phyloP scores from a whole-genome alignment of 2,329 filamentous ascomycete genomes.

The Colletotrichum cuscutae region DNA sequence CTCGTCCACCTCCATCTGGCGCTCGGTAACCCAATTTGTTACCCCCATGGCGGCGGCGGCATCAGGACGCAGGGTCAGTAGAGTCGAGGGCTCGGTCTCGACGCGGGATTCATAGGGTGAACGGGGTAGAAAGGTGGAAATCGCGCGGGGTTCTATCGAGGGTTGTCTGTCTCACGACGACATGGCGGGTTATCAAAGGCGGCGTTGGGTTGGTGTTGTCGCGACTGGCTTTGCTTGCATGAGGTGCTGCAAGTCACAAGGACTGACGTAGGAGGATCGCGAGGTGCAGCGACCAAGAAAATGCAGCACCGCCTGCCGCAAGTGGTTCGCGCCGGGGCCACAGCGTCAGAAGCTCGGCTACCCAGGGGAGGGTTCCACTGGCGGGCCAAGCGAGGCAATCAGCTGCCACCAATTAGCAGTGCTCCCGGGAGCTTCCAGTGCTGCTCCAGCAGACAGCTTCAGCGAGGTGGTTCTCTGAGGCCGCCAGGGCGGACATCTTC shows the following conservation, averaged over 20 bases:
- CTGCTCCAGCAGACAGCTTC: conserved; percentile 22
- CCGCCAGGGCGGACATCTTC: conserved; percentile 22
- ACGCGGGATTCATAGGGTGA: conserved; percentile 35
- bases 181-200: conserved; percentile 20
- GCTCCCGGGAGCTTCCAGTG: conserved; percentile 24
- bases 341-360: conserved; percentile 35
- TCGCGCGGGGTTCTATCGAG: conserved; percentile 2
- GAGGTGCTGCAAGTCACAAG: conserved; percentile 25
- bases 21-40: conserved; percentile 61
- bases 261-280: conserved; percentile 35
- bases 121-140: background rate
- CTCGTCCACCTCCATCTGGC: conserved; percentile 76
- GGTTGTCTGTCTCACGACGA: conserved; percentile 15
- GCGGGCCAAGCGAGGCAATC: conserved; percentile 34
- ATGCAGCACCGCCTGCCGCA: conserved; percentile 33
- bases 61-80: conserved; percentile 35
- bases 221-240: conserved; percentile 30
- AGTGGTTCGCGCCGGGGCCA: conserved; percentile 34
- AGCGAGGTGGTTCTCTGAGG: background rate
- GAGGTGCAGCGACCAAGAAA: conserved; percentile 34
- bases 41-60: conserved; percentile 50
- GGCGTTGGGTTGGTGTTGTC: conserved; percentile 17
- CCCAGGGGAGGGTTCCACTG: conserved; percentile 21
- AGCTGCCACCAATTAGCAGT: conserved; percentile 33
- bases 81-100: conserved; percentile 44